Conservation (phyloP, 2,329 filamentous ascomycete genomes). For the Coniochaeta pulveracea region DNA sequence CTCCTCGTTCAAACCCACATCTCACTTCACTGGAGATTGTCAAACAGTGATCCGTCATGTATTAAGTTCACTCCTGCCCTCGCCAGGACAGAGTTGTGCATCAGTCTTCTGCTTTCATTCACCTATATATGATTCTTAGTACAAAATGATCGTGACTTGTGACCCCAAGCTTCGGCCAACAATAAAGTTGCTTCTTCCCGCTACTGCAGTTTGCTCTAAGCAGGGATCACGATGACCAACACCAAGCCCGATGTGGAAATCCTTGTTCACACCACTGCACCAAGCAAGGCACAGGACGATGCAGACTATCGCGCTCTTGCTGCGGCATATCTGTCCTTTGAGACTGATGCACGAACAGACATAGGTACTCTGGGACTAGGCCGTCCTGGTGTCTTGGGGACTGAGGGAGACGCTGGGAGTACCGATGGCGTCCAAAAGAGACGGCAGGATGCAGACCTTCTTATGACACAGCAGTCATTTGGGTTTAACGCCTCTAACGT, state of each 20-base stretch:
- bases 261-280: constrained; percentile 42
- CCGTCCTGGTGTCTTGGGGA: neutral
- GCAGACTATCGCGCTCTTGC: constrained; percentile 35
- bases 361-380: neutral
- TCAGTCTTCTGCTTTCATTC: too few relatives aligned
- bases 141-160: too few relatives aligned
- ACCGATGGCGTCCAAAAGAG: neutral
- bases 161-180: too few relatives aligned
- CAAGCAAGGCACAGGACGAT: constrained; percentile 36
- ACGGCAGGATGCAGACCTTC: neutral
- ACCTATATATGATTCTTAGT: too few relatives aligned
- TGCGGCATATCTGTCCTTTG: constrained; percentile 37
- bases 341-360: constrained; percentile 15
- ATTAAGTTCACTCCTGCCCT: too few relatives aligned
- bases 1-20: too few relatives aligned
- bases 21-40: too few relatives aligned
- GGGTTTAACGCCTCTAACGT: constrained; percentile 13
- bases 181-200: too few relatives aligned
- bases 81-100: too few relatives aligned
- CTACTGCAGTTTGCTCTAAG: too few relatives aligned
- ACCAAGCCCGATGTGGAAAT: constrained; percentile 32
- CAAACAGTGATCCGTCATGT: too few relatives aligned
- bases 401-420: neutral
- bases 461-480: neutral
- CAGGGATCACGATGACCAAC: too few relatives aligned